These are phyloP conservation scores for Aspergillus neotritici DNA, from an alignment of 2,329 filamentous ascomycete genomes.

Conservation along the genomic window DNA sequence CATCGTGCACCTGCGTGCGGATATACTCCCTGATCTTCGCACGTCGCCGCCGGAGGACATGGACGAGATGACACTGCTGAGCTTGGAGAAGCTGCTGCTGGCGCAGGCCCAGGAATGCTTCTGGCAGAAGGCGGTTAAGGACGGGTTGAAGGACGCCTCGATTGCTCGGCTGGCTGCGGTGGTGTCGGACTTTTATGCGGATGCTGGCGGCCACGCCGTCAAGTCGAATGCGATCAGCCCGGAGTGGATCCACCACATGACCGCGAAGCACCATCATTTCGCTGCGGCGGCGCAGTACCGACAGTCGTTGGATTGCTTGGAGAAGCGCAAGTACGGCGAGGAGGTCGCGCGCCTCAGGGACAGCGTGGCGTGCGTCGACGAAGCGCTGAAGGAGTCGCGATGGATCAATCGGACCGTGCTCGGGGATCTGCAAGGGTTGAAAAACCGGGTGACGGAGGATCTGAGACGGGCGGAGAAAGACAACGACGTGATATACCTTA, in stretches of 20 bases:
- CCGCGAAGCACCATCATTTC: slow-evolving; percentile 95
- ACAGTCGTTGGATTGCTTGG: slow-evolving; percentile 81
- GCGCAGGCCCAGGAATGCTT: slow-evolving; percentile 96
- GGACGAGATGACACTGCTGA: slow-evolving; percentile 81
- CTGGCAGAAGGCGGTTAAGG: slow-evolving; percentile 95
- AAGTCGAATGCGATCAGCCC: slow-evolving; percentile 85
- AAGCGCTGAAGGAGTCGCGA: slow-evolving; percentile 76
- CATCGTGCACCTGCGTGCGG: slow-evolving; percentile 67
- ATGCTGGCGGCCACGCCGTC: slow-evolving; percentile 77
- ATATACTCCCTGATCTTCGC: slow-evolving; percentile 75
- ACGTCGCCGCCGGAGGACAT: slow-evolving; percentile 88
- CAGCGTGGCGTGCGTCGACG: slow-evolving; percentile 72
- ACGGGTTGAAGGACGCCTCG: slow-evolving; percentile 82
- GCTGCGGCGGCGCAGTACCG: slow-evolving; percentile 91
- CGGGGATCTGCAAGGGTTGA: slow-evolving; percentile 76
- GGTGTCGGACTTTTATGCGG: slow-evolving; percentile 84
- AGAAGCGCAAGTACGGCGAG: slow-evolving; percentile 92
- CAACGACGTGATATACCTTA: slow-evolving; percentile 90
- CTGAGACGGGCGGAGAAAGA: slow-evolving; percentile 90
- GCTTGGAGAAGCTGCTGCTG: slow-evolving; percentile 74
- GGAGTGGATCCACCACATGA: slow-evolving; percentile 97
- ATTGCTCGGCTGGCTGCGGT: slow-evolving; percentile 88
- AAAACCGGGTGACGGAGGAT: slow-evolving; percentile 76
- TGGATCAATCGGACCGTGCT: slow-evolving; percentile 78
- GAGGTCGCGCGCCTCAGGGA: slow-evolving; percentile 84